These are phyloP conservation scores for Xylaria sp. DNA, from an alignment of 495 filamentous ascomycete species.

Conservation along the genomic window DNA sequence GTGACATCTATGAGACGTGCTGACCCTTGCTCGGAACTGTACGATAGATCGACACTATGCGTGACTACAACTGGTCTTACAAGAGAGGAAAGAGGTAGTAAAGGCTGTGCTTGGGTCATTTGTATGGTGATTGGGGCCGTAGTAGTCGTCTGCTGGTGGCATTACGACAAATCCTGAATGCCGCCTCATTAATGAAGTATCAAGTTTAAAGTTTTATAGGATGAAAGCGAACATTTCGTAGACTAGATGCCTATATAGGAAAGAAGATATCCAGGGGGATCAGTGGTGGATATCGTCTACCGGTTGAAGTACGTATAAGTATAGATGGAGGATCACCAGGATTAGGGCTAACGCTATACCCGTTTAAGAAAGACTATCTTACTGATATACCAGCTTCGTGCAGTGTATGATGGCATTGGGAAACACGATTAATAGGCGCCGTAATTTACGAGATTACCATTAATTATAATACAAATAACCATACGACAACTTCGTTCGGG, in stretches of 20 bases:
- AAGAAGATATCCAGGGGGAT: constrained; percentile 11
- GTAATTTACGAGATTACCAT: background rate
- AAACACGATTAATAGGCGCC: background rate
- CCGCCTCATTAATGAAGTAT: background rate
- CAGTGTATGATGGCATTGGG: background rate
- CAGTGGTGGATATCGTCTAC: background rate
- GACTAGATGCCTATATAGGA: constrained; percentile 17
- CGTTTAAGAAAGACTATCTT: background rate
- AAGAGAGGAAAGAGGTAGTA: background rate
- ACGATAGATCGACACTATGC: background rate
- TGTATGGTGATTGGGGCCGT: background rate
- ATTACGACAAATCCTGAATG: background rate
- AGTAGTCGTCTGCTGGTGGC: background rate
- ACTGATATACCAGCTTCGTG: background rate
- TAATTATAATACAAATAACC: background rate
- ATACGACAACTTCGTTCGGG: too few relatives aligned
- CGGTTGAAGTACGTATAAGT: too few relatives aligned
- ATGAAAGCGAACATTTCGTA: constrained; percentile 2
- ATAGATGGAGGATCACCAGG: constrained; percentile 7
- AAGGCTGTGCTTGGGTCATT: background rate
- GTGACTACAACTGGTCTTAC: background rate
- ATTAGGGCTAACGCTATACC: background rate
- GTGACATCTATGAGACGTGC: constrained; percentile 8
- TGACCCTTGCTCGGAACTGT: background rate
- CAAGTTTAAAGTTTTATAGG: background rate